Evolutionary conservation across 495 filamentous ascomycete genomes (phyloP).

Genomic region (Penicillium psychrofluorescens): DNA sequence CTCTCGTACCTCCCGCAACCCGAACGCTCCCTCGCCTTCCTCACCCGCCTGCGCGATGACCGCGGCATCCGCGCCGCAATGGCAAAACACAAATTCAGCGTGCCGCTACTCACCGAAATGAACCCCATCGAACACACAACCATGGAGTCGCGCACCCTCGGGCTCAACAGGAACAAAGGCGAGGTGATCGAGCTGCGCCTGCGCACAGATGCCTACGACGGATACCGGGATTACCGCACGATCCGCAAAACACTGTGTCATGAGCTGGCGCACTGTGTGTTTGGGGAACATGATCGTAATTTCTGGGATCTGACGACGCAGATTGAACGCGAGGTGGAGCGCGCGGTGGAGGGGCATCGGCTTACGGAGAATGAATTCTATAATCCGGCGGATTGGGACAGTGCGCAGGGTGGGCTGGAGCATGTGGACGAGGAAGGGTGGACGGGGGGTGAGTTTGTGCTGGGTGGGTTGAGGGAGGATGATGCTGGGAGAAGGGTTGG

Average conservation of each 20-base stretch:
- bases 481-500: conserved; percentile 13
- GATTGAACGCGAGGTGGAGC: conserved; percentile 83
- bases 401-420: conserved; percentile 39
- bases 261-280: conserved; percentile 89
- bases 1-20: conserved; percentile 75
- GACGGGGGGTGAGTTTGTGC: conserved; percentile 80
- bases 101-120: conserved; percentile 92
- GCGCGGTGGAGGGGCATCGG: conserved; percentile 55
- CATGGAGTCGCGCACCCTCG: conserved; percentile 71
- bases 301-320: conserved; percentile 84
- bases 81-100: conserved; percentile 74
- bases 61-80: conserved; percentile 79
- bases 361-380: conserved; percentile 66
- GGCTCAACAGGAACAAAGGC: conserved; percentile 80
- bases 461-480: conserved; percentile 50
- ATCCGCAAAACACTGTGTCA: conserved; percentile 91
- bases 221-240: conserved; percentile 83
- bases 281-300: conserved; percentile 68
- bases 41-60: conserved; percentile 71
- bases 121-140: conserved; percentile 78
- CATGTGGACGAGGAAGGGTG: conserved; percentile 74
- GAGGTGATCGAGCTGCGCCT: conserved; percentile 88
- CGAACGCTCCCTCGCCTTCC: conserved; percentile 57
- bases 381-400: conserved; percentile 52
- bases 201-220: conserved; percentile 88